Percentiles rank a stretch among this genome's conserved stretches.
phyloP scores from a whole-genome alignment of 1,284 basidiomycete genomes.

The Marasmius oreades region DNA sequence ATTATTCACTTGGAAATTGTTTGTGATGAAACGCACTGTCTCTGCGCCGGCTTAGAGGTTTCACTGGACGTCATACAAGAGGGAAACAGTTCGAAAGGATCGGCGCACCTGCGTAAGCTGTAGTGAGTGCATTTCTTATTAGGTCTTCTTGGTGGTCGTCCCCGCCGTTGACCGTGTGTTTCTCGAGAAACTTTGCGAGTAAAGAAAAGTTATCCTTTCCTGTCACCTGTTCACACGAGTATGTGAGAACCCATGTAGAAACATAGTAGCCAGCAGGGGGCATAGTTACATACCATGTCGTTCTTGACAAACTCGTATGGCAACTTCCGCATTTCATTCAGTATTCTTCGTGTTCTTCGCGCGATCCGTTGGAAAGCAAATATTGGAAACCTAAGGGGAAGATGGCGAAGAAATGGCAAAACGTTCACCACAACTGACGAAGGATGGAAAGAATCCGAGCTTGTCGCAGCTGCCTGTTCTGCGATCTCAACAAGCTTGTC shows the following conservation, averaged over 20 bases:
- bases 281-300: neutral
- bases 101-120: neutral
- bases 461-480: slow-evolving; percentile 15
- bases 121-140: neutral
- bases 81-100: no score
- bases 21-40: neutral
- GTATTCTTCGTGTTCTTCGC: neutral
- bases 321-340: neutral
- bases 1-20: neutral
- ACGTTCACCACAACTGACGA: slow-evolving; percentile 22
- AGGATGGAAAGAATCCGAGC: slow-evolving; percentile 16
- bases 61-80: no score
- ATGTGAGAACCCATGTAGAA: no score
- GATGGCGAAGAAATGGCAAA: slow-evolving; percentile 23
- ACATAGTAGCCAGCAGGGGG: neutral
- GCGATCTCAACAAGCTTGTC: slow-evolving; percentile 22
- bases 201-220: neutral
- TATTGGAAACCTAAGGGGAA: slow-evolving; percentile 7
- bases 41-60: neutral
- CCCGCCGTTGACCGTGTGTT: neutral
- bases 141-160: neutral
- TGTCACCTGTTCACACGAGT: neutral
- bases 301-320: neutral
- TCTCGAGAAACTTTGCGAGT: neutral
- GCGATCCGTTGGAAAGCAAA: slow-evolving; percentile 6